Conservation (phyloP, 352 stramenopile genomes). For the Phytophthora hybrid region DNA sequence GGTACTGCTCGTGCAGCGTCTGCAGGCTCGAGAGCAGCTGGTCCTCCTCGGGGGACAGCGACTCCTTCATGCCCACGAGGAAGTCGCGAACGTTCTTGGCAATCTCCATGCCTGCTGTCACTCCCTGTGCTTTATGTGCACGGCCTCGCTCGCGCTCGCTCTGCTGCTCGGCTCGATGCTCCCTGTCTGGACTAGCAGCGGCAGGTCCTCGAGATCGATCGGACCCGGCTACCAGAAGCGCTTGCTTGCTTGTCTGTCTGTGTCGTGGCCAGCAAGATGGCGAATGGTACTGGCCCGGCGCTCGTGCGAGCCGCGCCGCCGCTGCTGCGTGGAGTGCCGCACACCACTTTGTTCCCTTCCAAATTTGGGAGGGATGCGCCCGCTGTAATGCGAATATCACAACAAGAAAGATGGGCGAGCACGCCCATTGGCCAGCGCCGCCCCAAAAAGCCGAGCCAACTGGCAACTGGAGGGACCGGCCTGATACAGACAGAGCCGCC, state of each 20-base stretch:
- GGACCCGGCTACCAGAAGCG: conserved; percentile 18
- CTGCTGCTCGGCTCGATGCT: conserved; percentile 21
- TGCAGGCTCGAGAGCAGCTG: conserved; percentile 70
- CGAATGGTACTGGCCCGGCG: conserved; percentile 49
- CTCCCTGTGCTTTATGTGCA: conserved; percentile 26
- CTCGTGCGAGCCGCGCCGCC: conserved; percentile 21
- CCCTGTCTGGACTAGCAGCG: conserved; percentile 29
- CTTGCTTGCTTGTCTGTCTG: conserved; percentile 27
- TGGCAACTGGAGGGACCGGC: conserved; percentile 27
- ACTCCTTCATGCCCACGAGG: conserved; percentile 83
- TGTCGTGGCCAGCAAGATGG: conserved; percentile 56
- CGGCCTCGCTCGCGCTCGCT: conserved; percentile 11
- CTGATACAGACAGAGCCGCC: conserved; percentile 11
- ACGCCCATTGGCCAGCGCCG: conserved; percentile 24
- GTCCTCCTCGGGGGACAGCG: conserved; percentile 75
- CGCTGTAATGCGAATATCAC: conserved; percentile 33
- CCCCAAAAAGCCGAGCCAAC: background rate
- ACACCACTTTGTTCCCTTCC: conserved; percentile 45
- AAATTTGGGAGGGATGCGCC: conserved; percentile 43
- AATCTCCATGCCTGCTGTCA: conserved; percentile 73
- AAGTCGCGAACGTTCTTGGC: conserved; percentile 84
- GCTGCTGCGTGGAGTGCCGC: conserved; percentile 29
- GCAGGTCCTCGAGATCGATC: conserved; percentile 22
- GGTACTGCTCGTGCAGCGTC: conserved; percentile 71
- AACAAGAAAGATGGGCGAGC: conserved; percentile 40